Evolutionary conservation across 23 red algal genomes (phyloP), one percentile per base, ranked within the genome.

Genomic region (Gracilaria domingensis): DNA sequence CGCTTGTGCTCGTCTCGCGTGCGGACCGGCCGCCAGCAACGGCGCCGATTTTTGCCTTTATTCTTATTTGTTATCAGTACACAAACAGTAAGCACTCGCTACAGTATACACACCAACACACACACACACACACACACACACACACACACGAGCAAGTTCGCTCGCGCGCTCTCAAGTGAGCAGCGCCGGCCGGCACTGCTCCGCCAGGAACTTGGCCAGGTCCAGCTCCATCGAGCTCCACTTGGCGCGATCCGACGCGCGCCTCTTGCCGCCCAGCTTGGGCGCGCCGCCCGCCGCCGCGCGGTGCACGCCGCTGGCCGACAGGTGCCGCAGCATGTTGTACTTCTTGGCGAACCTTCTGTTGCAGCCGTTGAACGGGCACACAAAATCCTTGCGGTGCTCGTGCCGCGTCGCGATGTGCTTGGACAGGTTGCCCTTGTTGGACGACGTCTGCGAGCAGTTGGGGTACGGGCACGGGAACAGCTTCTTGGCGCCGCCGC

Each of bases 341-440:
- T 87, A 87, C 69, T 87, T 87, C 49, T 87, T 87, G 69, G 83
- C 83, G 49, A 87, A 87, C n/a, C 83, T 64, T 21, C 83, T 64
- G 38, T 73, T 87, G 69, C 83, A 87, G 8, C 83, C 83, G 66
- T 87, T 45, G 69, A 87, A 87, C 20, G 83, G 83, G 44, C 83
- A 87, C 33, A 29, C 83, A 73, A 87, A 87, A 30, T 87, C 83
- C 64, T 87, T 87, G 28, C 83, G 62, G 53, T 87, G 83, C 47
- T 87, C 83, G 49, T 87, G 83, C 3, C 83, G 83, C 39, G 83
- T 87, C 16, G 83, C 83, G 54, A 87, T 87, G 64, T 87, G 83
- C 35, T 87, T 87, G 65, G 83, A 87, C 24, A 87, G 49, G 35
- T 87, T 87, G 26, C 83, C 83, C 50, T 75, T 87, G 69, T 87